A percentile compares a stretch with the other conserved stretches of the same genome.
These are phyloP conservation scores for Ophiocytium majus DNA, from an alignment of 352 stramenopile genomes.

Conservation along the genomic window DNA sequence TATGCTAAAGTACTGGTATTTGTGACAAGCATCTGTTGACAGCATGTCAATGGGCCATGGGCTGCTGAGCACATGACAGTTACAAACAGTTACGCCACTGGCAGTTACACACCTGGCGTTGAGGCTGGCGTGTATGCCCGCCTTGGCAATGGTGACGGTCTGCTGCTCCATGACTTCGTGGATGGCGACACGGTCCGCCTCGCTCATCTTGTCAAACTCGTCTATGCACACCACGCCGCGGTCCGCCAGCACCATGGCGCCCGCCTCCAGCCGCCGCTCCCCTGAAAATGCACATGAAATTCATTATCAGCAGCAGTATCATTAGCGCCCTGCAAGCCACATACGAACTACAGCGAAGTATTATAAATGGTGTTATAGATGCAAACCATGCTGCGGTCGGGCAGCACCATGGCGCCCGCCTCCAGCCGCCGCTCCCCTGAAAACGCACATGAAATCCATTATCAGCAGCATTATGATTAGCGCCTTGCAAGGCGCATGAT, in stretches of 20 bases:
- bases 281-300: no score
- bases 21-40: no score
- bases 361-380: conserved; percentile 99
- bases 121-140: conserved; percentile 96
- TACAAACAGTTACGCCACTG: no score
- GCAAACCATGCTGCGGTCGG: conserved; percentile 96
- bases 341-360: no score
- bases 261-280: conserved; percentile 81
- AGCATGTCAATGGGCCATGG: no score
- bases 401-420: conserved; percentile 98
- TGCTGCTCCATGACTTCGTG: conserved; percentile 99
- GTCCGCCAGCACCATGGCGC: conserved; percentile 98
- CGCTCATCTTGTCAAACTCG: conserved; percentile 98
- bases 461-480: no score
- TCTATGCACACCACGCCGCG: conserved; percentile 98
- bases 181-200: conserved; percentile 83
- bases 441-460: no score
- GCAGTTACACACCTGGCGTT: conserved; percentile 77
- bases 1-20: no score
- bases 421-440: conserved; percentile 71
- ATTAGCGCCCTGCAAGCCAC: no score
- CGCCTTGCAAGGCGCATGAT: no score
- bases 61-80: no score
- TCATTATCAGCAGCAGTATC: no score
- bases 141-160: conserved; percentile 99